Evolutionary conservation across 129 eudicot species (phyloP).

Genomic region (Flaveria ramosissima): DNA sequence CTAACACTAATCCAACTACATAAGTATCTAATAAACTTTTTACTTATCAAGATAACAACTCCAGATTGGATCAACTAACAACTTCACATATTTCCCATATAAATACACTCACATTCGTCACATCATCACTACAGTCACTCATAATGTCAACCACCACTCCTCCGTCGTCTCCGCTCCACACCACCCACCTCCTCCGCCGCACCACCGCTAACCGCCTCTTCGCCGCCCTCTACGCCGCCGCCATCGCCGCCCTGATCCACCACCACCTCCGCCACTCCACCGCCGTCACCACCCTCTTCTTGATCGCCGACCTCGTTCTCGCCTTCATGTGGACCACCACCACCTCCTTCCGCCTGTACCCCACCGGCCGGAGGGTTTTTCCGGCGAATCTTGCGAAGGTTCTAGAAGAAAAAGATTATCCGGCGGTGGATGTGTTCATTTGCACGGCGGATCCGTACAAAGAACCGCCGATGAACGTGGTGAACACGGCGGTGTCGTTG

Average conservation of each 20-base stretch:
- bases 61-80: neutral
- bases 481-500: conserved; percentile 85
- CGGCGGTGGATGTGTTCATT: conserved; percentile 70
- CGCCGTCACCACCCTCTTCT: conserved; percentile 38
- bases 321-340: conserved; percentile 78
- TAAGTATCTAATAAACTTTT: no score
- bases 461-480: conserved; percentile 82
- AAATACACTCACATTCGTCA: conserved; percentile 22
- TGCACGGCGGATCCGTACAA: conserved; percentile 94
- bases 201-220: conserved; percentile 60
- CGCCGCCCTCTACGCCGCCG: conserved; percentile 54
- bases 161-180: conserved; percentile 26
- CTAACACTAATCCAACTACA: no score
- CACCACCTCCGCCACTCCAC: conserved; percentile 54
- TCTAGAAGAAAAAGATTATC: conserved; percentile 40
- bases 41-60: no score
- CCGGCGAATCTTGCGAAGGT: conserved; percentile 58
- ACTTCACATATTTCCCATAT: neutral
- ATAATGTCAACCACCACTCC: conserved; percentile 30
- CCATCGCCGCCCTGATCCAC: conserved; percentile 49
- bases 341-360: conserved; percentile 63
- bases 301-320: conserved; percentile 59
- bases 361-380: conserved; percentile 50
- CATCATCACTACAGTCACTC: neutral
- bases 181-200: conserved; percentile 38